Evolutionary conservation across 169 alveolate species (phyloP), one percentile per base, ranked within the genome.

Genomic region (Plasmodium vivax): DNA sequence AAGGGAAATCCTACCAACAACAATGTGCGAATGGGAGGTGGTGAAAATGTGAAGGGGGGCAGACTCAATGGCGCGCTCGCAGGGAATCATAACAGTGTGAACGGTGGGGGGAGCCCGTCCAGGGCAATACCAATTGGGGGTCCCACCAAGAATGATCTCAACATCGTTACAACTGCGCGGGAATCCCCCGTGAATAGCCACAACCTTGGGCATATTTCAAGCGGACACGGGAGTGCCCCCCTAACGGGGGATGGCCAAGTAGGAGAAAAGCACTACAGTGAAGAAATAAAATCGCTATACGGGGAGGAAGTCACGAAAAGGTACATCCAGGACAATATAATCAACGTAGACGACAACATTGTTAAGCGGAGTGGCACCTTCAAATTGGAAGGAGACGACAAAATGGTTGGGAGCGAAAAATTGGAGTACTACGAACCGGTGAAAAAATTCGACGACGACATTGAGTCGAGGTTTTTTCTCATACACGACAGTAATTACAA

Each of bases 401-500:
- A 92, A 27, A 43, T 14, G 23, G 6, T 62, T 0, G 19, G 19
- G 43, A 79, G 30, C 4, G 83, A 16, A 47, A 75, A 41, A 2
- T 75, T 92, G 34, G 80, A 85, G 38, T 84, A 92, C 56, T 84
- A 38, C 54, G 93, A 75, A 74, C 93, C 94, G 10, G 51, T 56
- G 16, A 84, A 92, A 77, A 71, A 71, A 74, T 75, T 77, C 72
- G 93, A 92, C 19, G 95, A 92, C 81, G 88, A 83, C 73, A 84
- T 92, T 43, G 95, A 84, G 71, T 19, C 91, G 12, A 27, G 88
- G 54, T 85, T 93, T 79, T 90, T 93, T 95, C 43, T 95, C 41
- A 96, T 96, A 71, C 38, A 92, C 43, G 96, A 94, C 54, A 34
- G 47, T 9, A 92, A 92, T 47, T 80, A 72, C 62, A 82, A 95